phyloP scores from a whole-genome alignment of 495 filamentous ascomycete species.

The Xylaria bambusicola region DNA sequence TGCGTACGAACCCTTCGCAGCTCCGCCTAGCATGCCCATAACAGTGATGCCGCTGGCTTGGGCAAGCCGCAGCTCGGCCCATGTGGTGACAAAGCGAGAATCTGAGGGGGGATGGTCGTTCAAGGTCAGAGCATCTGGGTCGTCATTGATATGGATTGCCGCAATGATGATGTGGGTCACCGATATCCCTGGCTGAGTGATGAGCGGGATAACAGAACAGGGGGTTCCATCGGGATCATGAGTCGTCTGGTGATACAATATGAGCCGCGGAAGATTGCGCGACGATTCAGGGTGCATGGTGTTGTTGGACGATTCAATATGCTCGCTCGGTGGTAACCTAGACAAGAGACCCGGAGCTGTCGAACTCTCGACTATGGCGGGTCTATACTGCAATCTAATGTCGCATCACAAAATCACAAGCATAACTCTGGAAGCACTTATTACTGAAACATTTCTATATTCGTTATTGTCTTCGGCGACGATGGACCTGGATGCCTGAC shows the following conservation, averaged over 20 bases:
- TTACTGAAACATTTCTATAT: too few relatives aligned
- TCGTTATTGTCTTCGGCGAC: too few relatives aligned
- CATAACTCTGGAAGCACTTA: too few relatives aligned
- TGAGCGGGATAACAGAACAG: slow-evolving; percentile 71
- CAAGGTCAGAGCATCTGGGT: slow-evolving; percentile 61
- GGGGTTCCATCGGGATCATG: slow-evolving; percentile 59
- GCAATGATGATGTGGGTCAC: slow-evolving; percentile 77
- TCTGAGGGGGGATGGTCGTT: slow-evolving; percentile 71
- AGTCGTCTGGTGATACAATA: slow-evolving; percentile 69
- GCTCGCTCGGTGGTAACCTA: too few relatives aligned
- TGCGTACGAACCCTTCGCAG: slow-evolving; percentile 67
- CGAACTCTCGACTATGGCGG: too few relatives aligned
- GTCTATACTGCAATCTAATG: too few relatives aligned
- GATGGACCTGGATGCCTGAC: too few relatives aligned
- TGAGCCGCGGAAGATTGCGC: slow-evolving; percentile 29
- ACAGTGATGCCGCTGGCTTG: slow-evolving; percentile 68
- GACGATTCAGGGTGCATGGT: slow-evolving; percentile 24
- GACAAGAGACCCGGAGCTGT: background rate
- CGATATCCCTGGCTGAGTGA: slow-evolving; percentile 54
- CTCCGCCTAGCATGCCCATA: slow-evolving; percentile 82
- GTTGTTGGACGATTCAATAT: background rate
- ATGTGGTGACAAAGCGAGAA: slow-evolving; percentile 60
- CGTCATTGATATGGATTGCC: slow-evolving; percentile 77
- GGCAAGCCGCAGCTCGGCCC: slow-evolving; percentile 68
- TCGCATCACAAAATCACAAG: too few relatives aligned